Percentiles rank a stretch among this genome's conserved stretches.
Conservation (phyloP, 148 eudicot genomes). For the Beta vulgaris region DNA sequence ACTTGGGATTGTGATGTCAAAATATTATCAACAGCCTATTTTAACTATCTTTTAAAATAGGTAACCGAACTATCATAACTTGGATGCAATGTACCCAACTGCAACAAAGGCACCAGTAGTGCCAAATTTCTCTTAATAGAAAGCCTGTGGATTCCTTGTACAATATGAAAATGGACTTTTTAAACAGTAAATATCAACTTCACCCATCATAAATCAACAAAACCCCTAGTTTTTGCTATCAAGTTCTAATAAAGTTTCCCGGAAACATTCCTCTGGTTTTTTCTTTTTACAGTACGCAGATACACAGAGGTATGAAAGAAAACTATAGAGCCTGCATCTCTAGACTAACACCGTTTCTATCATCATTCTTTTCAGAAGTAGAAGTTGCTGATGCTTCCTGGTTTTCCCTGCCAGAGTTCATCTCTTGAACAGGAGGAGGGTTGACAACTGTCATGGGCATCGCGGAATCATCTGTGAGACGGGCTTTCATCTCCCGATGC, state of each 20-base stretch:
- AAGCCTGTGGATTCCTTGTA: conserved; percentile 7
- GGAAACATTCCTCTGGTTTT: conserved; percentile 6
- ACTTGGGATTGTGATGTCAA: too few species aligned
- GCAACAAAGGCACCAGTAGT: conserved; percentile 1
- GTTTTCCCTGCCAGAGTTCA: conserved; percentile 48
- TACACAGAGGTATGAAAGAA: not conserved
- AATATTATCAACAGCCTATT: too few species aligned
- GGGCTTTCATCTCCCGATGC: conserved; percentile 93
- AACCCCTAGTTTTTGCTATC: not conserved
- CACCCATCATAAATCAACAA: conserved; percentile 4
- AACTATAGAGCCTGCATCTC: conserved; percentile 80
- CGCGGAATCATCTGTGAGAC: conserved; percentile 56
- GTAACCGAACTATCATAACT: too few species aligned
- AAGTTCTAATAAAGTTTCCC: conserved; percentile 12
- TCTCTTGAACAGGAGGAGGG: conserved; percentile 82
- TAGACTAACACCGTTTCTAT: conserved; percentile 40
- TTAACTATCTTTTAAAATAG: too few species aligned
- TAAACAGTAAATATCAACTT: not conserved
- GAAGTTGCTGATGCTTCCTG: conserved; percentile 48
- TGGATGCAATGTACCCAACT: not conserved
- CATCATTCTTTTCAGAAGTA: conserved; percentile 31
- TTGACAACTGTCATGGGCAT: conserved; percentile 64
- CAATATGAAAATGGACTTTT: conserved; percentile 4
- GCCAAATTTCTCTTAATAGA: conserved; percentile 5
- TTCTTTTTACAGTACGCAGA: conserved; percentile 13